Evolutionary conservation across 2,329 filamentous ascomycete species (phyloP), one percentile per base, ranked within the genome.

Genomic region (Stagonosporopsis rhizophila): DNA sequence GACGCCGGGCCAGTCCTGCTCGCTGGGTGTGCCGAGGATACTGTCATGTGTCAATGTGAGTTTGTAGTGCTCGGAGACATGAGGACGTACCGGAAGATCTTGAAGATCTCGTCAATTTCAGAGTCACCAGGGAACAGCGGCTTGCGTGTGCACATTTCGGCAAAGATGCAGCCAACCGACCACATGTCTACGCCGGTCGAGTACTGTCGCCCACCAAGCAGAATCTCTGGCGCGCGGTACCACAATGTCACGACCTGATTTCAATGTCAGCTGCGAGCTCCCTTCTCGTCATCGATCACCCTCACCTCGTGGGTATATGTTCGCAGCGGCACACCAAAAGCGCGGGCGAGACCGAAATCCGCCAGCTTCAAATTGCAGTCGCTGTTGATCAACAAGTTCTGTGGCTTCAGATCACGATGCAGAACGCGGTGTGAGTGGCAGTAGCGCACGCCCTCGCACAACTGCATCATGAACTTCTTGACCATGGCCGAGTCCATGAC

Each of bases 181-280:
- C 92, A 96, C 90, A 96, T 96, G 72, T 96, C 92, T 38, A 96
- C 92, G 54, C 92, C 92, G 14, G 92, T 96, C 14, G 91, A 95
- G 80, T 96, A 96, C 76, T 96, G 92, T 48, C 92, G 88, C 54
- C 92, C 92, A 73, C 92, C 92, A 1, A 96, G 86, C 19, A 96
- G 83, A 77, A 96, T 96, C 76, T 96, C 92, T 1, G 92, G 92
- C 8, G 92, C 85, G 60, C 93, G 89, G 76, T 96, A 96, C 92
- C 92, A 96, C 55, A 96, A 83, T 1, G 92, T 96, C 57, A 96
- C 92, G 58, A 96, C 92, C 84, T 87, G 64, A 4, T 30, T 25
- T 17, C 27, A 0, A 27, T 56, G 52, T 72, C 39, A 72, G 64
- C 40, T 25, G 4, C 28, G 12, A 2, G 30, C 30, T 32, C 30